Evolutionary conservation across 2,329 filamentous ascomycete species (phyloP).

Genomic region (Aspergillus oerlinghausenensis): DNA sequence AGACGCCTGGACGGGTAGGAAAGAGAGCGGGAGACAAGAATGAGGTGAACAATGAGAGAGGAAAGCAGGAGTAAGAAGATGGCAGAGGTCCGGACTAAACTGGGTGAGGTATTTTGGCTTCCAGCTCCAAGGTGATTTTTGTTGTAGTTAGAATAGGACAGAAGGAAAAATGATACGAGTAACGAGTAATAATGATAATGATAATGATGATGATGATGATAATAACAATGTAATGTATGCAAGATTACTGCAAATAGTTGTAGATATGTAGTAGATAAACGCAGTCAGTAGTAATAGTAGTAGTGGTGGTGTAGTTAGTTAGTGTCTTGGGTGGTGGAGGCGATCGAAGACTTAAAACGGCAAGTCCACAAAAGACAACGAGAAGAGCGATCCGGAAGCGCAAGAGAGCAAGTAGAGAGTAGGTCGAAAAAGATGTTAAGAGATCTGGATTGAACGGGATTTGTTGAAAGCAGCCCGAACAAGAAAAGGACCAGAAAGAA

Average conservation of each 20-base stretch:
- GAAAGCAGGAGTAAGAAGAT: background rate
- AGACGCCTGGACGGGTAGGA: background rate
- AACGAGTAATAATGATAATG: background rate
- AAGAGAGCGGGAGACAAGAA: background rate
- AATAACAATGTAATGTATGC: background rate
- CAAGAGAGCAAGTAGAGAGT: background rate
- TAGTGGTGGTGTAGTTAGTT: background rate
- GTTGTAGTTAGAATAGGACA: background rate
- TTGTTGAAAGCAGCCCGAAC: background rate
- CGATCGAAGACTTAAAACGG: background rate
- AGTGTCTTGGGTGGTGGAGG: background rate
- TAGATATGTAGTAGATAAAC: background rate
- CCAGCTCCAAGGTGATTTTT: background rate
- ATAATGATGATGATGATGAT: background rate
- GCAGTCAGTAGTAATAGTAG: background rate
- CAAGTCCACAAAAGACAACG: background rate
- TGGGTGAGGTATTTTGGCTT: background rate
- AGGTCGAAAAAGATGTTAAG: background rate
- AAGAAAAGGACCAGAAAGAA: background rate
- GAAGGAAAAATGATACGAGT: background rate
- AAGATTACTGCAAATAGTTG: background rate
- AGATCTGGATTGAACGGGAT: background rate
- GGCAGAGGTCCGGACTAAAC: background rate
- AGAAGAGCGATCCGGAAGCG: background rate
- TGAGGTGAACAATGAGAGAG: background rate